Percentiles rank a stretch among this genome's conserved stretches.
Evolutionary conservation across 257 asterid genomes (phyloP).

Genomic region (Capsicum chinense): DNA sequence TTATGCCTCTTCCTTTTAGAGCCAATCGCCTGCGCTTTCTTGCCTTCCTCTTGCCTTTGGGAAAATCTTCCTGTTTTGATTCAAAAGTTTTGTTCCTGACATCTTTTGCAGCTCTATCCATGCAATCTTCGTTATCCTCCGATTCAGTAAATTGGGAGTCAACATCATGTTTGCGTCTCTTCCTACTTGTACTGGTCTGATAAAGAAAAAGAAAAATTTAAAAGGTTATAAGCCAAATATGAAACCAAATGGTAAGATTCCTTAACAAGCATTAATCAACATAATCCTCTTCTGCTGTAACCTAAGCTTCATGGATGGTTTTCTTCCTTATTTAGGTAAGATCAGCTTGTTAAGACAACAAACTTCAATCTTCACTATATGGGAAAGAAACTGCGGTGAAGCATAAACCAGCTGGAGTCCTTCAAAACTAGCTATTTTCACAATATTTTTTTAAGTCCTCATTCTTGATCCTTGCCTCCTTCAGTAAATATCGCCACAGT

Average conservation of each 20-base stretch:
- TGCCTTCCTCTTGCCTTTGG: slow-evolving; percentile 86
- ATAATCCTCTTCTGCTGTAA: slow-evolving; percentile 19
- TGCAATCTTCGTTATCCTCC: slow-evolving; percentile 68
- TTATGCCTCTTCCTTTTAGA: slow-evolving; percentile 65
- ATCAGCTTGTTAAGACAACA: neutral
- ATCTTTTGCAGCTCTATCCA: slow-evolving; percentile 46
- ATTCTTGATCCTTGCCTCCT: neutral
- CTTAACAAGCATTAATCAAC: neutral
- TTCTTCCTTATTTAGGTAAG: neutral
- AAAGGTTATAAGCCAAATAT: neutral
- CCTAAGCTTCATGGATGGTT: neutral
- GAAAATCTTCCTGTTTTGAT: slow-evolving; percentile 80
- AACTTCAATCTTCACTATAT: neutral
- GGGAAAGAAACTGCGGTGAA: neutral
- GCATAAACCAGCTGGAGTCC: neutral
- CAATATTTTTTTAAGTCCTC: neutral
- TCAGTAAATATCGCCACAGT: neutral
- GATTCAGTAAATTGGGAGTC: slow-evolving; percentile 65
- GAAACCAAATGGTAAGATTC: neutral
- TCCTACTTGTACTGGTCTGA: slow-evolving; percentile 78
- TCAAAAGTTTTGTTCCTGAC: slow-evolving; percentile 57
- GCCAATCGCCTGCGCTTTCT: slow-evolving; percentile 78
- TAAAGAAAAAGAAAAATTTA: slow-evolving; percentile 31
- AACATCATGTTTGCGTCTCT: slow-evolving; percentile 71
- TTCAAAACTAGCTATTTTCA: slow-evolving; percentile 21